Evolutionary conservation across 495 filamentous ascomycete genomes (phyloP), one percentile per base, ranked within the genome.

Genomic region (Penicillium bialowiezense): DNA sequence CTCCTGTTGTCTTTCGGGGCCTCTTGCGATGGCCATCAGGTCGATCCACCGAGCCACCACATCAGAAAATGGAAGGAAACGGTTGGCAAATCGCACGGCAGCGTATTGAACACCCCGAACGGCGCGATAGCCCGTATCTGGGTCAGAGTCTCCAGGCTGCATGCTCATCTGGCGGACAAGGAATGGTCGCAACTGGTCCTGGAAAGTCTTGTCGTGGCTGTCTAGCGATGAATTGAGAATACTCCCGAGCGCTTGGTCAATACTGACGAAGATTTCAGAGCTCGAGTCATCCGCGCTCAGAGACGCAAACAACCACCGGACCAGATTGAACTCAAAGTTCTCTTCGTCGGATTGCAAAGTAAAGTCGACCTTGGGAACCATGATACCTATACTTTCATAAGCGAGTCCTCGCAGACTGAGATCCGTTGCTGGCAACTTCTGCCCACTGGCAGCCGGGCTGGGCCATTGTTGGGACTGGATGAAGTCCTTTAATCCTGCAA

Each of bases 381-480:
- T 68, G 5, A 92, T 80, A 17, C 93, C 93, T 21, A 98, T 84
- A 35, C 81, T 88, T 65, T 95, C 89, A 63, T 92, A 95, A 7
- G 85, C 87, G 51, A 87, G 74, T 33, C 85, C 82, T 54, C 91
- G 80, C 54, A 96, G 61, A 28, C 77, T 74, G 51, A 83, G 54
- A 57, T 86, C 81, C 33, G 85, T 84, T 18, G 73, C 64, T n/a
- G 80, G 75, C 14, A 73, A 53, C 28, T 38, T 67, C 43, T 68
- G 64, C 5, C 70, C 72, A 44, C 72, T 73, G 3, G 72, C 75
- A 17, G 61, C 66, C 0, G 74, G 81, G 39, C 76, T 80, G 3
- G 90, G 91, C 90, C 91, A 96, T 6, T 89, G 89, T 63, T 95
- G 89, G 43, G 79, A 78, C 40, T 87, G 75, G 42, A 96, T 82